Conservation (phyloP, 2,329 filamentous ascomycete genomes). For the Didymella pomorum region DNA sequence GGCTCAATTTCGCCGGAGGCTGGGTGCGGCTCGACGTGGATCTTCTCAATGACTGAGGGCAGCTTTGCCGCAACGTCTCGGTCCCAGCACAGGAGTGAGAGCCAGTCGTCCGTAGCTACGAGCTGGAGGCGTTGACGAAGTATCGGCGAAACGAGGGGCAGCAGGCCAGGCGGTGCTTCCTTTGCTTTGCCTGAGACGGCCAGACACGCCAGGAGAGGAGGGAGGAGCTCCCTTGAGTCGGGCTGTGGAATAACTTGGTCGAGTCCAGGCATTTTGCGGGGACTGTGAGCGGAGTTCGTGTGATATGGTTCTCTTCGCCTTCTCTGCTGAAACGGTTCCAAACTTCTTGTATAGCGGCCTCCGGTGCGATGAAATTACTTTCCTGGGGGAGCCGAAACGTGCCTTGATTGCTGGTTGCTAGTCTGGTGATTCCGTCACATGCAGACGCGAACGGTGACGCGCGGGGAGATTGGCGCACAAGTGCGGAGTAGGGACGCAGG, state of each 20-base stretch:
- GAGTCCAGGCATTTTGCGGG: slow-evolving; percentile 54
- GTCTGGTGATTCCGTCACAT: slow-evolving; percentile 39
- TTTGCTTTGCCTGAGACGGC: slow-evolving; percentile 67
- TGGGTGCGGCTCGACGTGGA: slow-evolving; percentile 79
- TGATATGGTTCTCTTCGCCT: not conserved
- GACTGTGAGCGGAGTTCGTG: not conserved
- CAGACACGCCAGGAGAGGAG: slow-evolving; percentile 69
- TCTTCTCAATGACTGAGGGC: slow-evolving; percentile 66
- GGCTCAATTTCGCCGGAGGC: slow-evolving; percentile 81
- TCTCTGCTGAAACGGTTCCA: not conserved
- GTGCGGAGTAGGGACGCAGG: slow-evolving; percentile 16
- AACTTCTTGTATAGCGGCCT: not conserved
- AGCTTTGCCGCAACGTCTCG: slow-evolving; percentile 64
- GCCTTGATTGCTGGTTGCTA: slow-evolving; percentile 13
- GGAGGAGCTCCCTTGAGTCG: slow-evolving; percentile 64
- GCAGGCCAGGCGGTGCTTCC: slow-evolving; percentile 66
- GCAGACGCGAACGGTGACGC: slow-evolving; percentile 32
- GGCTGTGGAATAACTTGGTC: slow-evolving; percentile 62
- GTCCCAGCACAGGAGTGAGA: slow-evolving; percentile 76
- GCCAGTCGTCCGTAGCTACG: slow-evolving; percentile 72
- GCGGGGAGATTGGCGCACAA: slow-evolving; percentile 20
- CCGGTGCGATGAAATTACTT: not conserved
- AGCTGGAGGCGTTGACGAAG: slow-evolving; percentile 69
- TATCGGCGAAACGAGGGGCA: slow-evolving; percentile 69
- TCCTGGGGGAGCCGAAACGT: not conserved